Evolutionary conservation across 805 yeast species (phyloP), one percentile per base, ranked within the genome.

Genomic region (Nakazawaea wickerhamii): DNA sequence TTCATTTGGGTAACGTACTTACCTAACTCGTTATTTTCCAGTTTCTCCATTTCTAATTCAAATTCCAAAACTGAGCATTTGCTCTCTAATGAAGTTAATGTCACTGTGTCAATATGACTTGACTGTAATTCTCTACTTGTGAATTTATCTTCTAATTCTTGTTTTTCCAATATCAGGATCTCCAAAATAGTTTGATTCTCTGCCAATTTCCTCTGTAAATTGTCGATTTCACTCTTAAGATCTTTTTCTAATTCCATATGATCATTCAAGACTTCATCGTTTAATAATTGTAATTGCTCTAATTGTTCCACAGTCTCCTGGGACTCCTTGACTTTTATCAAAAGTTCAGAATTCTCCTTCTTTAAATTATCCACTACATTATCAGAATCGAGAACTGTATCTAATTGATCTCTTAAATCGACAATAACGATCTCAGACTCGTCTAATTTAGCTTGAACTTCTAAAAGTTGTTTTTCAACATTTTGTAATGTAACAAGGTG

Each of bases 271-370:
- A 79, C 57, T 36, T 73, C 75, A 32, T 59, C 64, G 42, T 78
- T 77, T 11, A 79, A 53, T 23, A 65, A 68, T 43, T 71, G 72
- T 25, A 79, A 49, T 44, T 75, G 79, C 31, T 70, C 73, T 18
- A 75, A 54, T 18, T 75, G 79, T 1, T 59, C 52, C 0, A 79
- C 53, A 2, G 72, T 65, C 4, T 48, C 45, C 20, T 61, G 57
- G n/a, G 76, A 52, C 3, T 46, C 43, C 0, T 45, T 37, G 3
- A 76, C 57, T 33, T 65, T 58, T 3, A 53, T 54, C 7, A 47
- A 49, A 2, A 77, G 58, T n/a, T 52, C 57, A 2, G 53, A 46
- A 47, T 66, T 73, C 38, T 65, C 50, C 14, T 50, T 53, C 0
- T 70, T 65, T 18, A 71, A 52, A 9, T 50, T 56, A 4, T 63